Conservation (phyloP, 148 eudicot genomes). For the Amaranthus hypochondriacus region DNA sequence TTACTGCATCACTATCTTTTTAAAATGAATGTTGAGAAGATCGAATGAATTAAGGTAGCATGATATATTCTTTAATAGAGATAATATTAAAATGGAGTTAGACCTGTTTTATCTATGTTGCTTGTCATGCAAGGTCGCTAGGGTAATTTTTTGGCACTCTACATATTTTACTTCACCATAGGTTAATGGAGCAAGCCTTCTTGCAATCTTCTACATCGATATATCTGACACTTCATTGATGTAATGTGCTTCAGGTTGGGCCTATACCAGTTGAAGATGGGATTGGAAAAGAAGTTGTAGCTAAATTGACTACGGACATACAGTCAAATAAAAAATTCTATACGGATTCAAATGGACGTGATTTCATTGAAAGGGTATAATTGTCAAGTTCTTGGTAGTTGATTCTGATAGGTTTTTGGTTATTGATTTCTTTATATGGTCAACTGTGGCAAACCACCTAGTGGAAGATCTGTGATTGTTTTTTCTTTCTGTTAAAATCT, state of each 20-base stretch:
- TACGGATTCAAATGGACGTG: constrained; percentile 97
- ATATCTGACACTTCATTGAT: constrained; percentile 5
- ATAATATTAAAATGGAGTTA: not conserved
- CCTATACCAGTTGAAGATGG: constrained; percentile 88
- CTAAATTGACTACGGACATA: constrained; percentile 54
- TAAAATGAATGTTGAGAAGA: not conserved
- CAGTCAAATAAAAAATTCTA: constrained; percentile 70
- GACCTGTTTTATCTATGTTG: not conserved
- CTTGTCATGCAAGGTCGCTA: constrained; percentile 2
- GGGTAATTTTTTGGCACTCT: not conserved
- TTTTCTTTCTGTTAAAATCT: not conserved
- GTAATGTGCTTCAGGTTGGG: constrained; percentile 56
- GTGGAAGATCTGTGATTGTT: not conserved
- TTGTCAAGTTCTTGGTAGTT: not conserved
- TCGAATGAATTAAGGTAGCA: not conserved
- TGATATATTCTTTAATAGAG: constrained; percentile 4
- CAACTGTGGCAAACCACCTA: not conserved
- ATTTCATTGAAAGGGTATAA: constrained; percentile 81
- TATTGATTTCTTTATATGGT: constrained; percentile 2
- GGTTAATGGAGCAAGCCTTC: not conserved
- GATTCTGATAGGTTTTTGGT: not conserved
- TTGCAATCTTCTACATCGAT: not conserved
- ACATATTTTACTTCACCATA: not conserved
- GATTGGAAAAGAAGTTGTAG: constrained; percentile 83
- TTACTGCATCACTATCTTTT: not conserved